Evolutionary conservation across 164 flowering plant genomes (phyloP).

Genomic region (Stephania japonica): DNA sequence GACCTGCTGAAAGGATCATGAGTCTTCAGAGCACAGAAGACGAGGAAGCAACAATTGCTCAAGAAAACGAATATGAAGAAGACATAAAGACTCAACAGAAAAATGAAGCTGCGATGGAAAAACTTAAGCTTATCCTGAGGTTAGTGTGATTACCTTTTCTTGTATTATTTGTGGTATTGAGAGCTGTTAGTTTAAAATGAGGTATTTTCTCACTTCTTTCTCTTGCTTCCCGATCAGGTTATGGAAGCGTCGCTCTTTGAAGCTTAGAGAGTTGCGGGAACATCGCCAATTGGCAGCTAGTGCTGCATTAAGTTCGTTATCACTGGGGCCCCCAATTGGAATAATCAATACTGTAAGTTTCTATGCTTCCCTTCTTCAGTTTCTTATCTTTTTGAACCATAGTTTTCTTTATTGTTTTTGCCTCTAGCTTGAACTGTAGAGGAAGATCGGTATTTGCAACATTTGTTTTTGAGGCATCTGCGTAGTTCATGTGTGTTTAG

Average conservation of each 20-base stretch:
- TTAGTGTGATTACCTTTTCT: conserved; percentile 17
- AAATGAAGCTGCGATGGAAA: conserved; percentile 62
- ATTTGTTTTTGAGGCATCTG: background rate
- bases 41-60: conserved; percentile 21
- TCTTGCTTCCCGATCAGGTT: conserved; percentile 38
- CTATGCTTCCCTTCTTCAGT: background rate
- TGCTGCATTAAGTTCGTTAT: conserved; percentile 66
- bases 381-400: background rate
- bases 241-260: conserved; percentile 66
- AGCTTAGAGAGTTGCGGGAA: conserved; percentile 52
- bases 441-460: background rate
- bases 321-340: conserved; percentile 68
- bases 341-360: conserved; percentile 42
- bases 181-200: conserved; percentile 5
- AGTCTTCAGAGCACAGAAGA: conserved; percentile 27
- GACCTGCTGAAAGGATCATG: conserved; percentile 22
- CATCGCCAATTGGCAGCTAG: conserved; percentile 53
- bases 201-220: conserved; percentile 1
- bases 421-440: background rate
- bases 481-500: background rate
- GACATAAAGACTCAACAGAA: conserved; percentile 21
- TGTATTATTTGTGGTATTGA: too few species aligned
- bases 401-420: background rate
- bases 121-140: conserved; percentile 78
- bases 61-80: conserved; percentile 11